Base-by-base conservation (phyloP, 345 rosid genomes). In the Boechera stricta region DNA sequence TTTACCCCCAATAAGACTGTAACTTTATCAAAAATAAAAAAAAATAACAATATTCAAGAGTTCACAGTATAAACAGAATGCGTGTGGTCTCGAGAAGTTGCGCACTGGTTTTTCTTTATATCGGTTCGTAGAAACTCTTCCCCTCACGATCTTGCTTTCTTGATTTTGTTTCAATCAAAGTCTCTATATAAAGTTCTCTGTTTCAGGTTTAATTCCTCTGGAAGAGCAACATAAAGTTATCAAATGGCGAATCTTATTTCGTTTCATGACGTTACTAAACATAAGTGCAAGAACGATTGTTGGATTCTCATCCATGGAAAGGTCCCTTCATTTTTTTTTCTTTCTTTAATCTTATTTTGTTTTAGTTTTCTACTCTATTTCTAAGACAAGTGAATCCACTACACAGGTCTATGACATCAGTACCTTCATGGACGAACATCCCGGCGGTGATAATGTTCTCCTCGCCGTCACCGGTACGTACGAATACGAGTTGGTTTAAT, bases 371-470 rank as follows among this genome's bases (percentile, higher is more conserved):
- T 59, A 6, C 10, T 58, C 4, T 72, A 13, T 18, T 44, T 42
- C 16, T 65, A 45, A 58, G 2, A 9, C 0, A 26, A 57, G 31
- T 38, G 7, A 45, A 32, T 42, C 16, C 16, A 77, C 24, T 21
- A 21, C 24, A 21, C 82, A 94, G 98, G 97, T 91, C 10, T 94
- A 90, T 79, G 90, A 94, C 70, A 84, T 94, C n/a, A 88, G 92
- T 49, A 48, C 69, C 38, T 94, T 90, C 82, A 84, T 94, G 56
- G 92, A 88, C 5, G 98, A 94, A 57, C 98, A 91, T 81, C 96
- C 93, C 33, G 94, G 94, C 42, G 98, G 98, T 58, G 98, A 87
- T 73, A 87, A 90, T 72, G 84, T 91, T 60, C 68, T 94, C 81
- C 84, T 94, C 51, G 88, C 90, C 61, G 84, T 87, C 28, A 86